A percentile compares a stretch with the other conserved stretches of the same genome.
phyloP scores from a whole-genome alignment of 768 basidiomycete genomes.

The Amanita subjunquillea region DNA sequence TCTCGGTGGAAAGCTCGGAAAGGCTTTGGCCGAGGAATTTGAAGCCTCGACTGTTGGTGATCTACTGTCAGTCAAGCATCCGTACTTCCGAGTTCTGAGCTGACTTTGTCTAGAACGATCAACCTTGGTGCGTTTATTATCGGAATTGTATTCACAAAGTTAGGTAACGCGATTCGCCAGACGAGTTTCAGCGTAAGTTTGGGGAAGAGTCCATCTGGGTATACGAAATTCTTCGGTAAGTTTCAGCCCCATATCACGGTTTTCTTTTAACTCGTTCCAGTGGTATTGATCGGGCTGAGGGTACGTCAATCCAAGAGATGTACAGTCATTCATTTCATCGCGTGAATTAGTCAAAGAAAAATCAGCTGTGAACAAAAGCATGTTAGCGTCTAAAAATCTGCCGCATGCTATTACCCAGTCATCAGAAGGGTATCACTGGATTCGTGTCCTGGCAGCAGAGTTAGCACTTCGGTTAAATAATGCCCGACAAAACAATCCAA shows the following conservation, averaged over 20 bases:
- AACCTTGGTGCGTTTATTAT: constrained; percentile 35
- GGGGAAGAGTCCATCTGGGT: constrained; percentile 86
- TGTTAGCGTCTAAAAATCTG: constrained; percentile 95
- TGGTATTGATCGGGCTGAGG: constrained; percentile 85
- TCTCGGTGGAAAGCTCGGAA: constrained; percentile 90
- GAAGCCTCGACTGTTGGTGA: constrained; percentile 87
- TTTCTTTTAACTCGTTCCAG: constrained; percentile 22
- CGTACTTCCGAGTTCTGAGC: neutral
- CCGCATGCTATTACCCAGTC: constrained; percentile 64
- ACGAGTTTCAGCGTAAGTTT: constrained; percentile 72
- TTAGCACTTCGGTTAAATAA: constrained; percentile 78
- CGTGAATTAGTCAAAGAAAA: constrained; percentile 69
- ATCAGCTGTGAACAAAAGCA: constrained; percentile 72
- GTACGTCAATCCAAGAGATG: constrained; percentile 24
- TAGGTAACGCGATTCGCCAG: constrained; percentile 23
- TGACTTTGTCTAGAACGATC: constrained; percentile 32
- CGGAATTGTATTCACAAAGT: neutral
- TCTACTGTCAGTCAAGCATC: constrained; percentile 52
- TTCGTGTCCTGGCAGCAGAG: constrained; percentile 85
- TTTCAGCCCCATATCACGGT: constrained; percentile 1
- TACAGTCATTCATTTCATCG: neutral
- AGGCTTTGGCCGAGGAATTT: constrained; percentile 78
- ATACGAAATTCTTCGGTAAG: constrained; percentile 79
- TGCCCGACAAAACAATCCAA: constrained; percentile 59
- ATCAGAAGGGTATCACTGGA: constrained; percentile 81